Conservation (phyloP, 2,329 filamentous ascomycete species). For the Paecilomyces sp. region DNA sequence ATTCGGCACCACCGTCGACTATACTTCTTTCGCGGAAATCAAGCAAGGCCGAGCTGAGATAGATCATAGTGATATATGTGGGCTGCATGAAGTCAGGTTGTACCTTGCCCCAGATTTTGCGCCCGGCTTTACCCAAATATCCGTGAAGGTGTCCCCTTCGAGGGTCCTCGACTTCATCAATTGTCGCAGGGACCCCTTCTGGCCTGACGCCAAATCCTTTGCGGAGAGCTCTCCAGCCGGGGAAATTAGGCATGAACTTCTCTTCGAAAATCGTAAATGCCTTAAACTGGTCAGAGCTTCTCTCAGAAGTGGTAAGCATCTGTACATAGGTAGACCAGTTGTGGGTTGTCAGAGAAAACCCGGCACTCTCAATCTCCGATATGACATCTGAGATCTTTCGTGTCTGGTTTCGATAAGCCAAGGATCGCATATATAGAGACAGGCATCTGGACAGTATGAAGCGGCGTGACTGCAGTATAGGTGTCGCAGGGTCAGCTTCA, state of each 20-base stretch:
- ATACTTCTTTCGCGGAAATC: slow-evolving; percentile 30
- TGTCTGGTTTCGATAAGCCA: slow-evolving; percentile 48
- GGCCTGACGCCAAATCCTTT: slow-evolving; percentile 26
- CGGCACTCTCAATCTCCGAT: slow-evolving; percentile 51
- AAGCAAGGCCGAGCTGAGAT: slow-evolving; percentile 33
- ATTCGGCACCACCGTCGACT: slow-evolving; percentile 20
- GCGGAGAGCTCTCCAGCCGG: slow-evolving; percentile 55
- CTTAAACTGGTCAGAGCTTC: slow-evolving; percentile 44
- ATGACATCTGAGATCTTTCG: slow-evolving; percentile 47
- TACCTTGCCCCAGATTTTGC: slow-evolving; percentile 27
- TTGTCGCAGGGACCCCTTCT: slow-evolving; percentile 16
- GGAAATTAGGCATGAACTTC: slow-evolving; percentile 70
- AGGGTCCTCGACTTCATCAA: slow-evolving; percentile 25
- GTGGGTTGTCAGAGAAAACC: slow-evolving; percentile 66
- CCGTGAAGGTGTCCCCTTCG: slow-evolving; percentile 13
- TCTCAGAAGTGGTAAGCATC: slow-evolving; percentile 54
- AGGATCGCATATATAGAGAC: slow-evolving; percentile 45
- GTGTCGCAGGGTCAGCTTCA: not conserved
- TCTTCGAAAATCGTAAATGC: slow-evolving; percentile 71
- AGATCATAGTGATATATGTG: slow-evolving; percentile 37
- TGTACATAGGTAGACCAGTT: slow-evolving; percentile 79
- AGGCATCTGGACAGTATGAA: slow-evolving; percentile 45
- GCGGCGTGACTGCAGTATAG: slow-evolving; percentile 34
- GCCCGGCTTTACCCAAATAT: slow-evolving; percentile 23
- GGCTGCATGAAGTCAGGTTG: slow-evolving; percentile 36